A percentile compares a stretch with the other conserved stretches of the same genome.
Conservation (phyloP, 352 stramenopile species). For the Pythium folliculosum region DNA sequence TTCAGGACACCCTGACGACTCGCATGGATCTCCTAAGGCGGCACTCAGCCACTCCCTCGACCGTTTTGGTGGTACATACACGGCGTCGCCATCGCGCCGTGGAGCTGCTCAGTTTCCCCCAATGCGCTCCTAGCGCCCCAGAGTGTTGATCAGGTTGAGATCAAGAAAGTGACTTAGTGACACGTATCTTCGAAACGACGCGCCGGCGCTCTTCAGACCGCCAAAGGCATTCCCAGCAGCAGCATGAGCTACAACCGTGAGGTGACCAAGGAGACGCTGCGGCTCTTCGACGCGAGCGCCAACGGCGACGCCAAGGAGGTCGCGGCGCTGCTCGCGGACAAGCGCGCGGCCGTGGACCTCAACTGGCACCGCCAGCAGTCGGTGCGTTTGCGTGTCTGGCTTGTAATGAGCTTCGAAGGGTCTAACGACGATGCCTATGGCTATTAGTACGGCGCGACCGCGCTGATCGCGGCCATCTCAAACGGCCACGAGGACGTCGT, state of each 20-base stretch:
- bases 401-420: not conserved
- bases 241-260: constrained; percentile 71
- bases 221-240: not conserved
- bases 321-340: constrained; percentile 41
- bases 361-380: constrained; percentile 76
- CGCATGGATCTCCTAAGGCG: no score
- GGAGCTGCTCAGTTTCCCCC: no score
- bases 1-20: no score
- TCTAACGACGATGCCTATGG: not conserved
- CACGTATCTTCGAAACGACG: constrained; percentile 18
- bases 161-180: constrained; percentile 11
- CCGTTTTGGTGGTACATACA: no score
- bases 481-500: constrained; percentile 61
- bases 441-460: constrained; percentile 65
- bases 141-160: no score
- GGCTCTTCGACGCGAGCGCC: constrained; percentile 62
- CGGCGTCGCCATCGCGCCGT: no score
- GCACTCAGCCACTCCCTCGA: no score
- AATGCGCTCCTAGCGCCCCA: no score
- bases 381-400: constrained; percentile 30
- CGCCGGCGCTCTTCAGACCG: not conserved
- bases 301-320: constrained; percentile 51
- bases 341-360: constrained; percentile 41
- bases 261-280: constrained; percentile 55
- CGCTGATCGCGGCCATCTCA: constrained; percentile 67